These are phyloP conservation scores for Plasmodium chabaudi DNA, from an alignment of 169 alveolate species.

Conservation along the genomic window DNA sequence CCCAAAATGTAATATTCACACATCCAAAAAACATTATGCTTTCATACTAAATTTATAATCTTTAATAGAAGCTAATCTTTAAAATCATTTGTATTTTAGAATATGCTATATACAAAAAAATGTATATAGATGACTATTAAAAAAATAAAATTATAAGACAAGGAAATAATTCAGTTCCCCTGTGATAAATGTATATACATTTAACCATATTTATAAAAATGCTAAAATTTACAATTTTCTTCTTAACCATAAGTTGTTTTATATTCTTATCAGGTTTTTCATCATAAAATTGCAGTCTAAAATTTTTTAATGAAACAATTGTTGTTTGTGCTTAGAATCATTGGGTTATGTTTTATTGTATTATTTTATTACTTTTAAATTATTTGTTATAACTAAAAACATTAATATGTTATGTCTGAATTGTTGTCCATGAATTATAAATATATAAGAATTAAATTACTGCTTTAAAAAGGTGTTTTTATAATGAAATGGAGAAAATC, in stretches of 20 bases:
- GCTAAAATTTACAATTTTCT: neutral
- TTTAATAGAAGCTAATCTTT: too few relatives aligned
- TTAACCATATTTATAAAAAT: slow-evolving; percentile 3
- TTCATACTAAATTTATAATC: too few relatives aligned
- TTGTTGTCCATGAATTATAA: slow-evolving; percentile 8
- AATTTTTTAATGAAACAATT: slow-evolving; percentile 1
- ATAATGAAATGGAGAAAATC: slow-evolving; percentile 27
- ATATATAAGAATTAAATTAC: slow-evolving; percentile 20
- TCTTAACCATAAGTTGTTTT: neutral
- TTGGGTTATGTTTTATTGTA: neutral
- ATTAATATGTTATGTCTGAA: neutral
- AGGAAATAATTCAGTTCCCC: neutral
- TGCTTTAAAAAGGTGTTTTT: slow-evolving; percentile 15
- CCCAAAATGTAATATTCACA: too few relatives aligned
- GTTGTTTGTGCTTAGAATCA: neutral
- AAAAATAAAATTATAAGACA: slow-evolving; percentile 1
- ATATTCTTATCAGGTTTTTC: neutral
- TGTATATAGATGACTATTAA: neutral
- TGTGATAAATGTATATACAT: neutral
- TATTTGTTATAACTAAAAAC: neutral
- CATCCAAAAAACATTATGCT: too few relatives aligned
- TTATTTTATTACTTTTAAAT: neutral
- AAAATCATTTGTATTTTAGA: too few relatives aligned
- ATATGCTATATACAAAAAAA: too few relatives aligned
- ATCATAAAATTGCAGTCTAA: neutral